These are phyloP conservation scores for Solanum clarkiae DNA, from an alignment of 257 asterid genomes.

Conservation along the genomic window DNA sequence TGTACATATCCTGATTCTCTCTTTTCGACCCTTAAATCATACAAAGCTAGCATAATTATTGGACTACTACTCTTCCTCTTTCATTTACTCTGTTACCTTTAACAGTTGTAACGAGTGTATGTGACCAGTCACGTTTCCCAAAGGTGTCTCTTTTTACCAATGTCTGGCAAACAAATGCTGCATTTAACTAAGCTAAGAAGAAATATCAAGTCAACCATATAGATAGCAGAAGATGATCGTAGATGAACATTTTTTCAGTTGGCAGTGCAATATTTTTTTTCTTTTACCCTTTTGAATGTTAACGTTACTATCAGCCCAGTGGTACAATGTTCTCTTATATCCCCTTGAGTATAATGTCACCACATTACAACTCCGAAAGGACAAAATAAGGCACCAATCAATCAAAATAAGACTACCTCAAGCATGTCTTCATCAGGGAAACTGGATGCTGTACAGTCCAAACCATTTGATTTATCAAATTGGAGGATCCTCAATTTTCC, in stretches of 20 bases:
- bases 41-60: not conserved
- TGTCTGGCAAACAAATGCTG: not conserved
- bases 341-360: not conserved
- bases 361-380: not conserved
- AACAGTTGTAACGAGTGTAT: not conserved
- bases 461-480: slow-evolving; percentile 44
- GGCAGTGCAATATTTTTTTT: no score
- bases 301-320: no score
- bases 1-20: not conserved
- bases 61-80: not conserved
- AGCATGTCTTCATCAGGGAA: slow-evolving; percentile 53
- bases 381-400: not conserved
- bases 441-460: slow-evolving; percentile 22
- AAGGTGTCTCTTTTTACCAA: not conserved
- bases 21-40: not conserved
- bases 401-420: slow-evolving; percentile 35
- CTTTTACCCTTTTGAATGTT: not conserved
- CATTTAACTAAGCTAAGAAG: not conserved
- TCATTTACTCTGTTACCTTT: not conserved
- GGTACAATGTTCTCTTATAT: not conserved
- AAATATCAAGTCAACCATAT: not conserved
- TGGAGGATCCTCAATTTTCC: slow-evolving; percentile 92
- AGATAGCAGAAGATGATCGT: not conserved
- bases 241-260: not conserved
- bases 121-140: not conserved